Percentiles rank a stretch among this genome's conserved stretches.
Evolutionary conservation across 2,329 filamentous ascomycete species (phyloP).

Genomic region (Xylaria sp.): DNA sequence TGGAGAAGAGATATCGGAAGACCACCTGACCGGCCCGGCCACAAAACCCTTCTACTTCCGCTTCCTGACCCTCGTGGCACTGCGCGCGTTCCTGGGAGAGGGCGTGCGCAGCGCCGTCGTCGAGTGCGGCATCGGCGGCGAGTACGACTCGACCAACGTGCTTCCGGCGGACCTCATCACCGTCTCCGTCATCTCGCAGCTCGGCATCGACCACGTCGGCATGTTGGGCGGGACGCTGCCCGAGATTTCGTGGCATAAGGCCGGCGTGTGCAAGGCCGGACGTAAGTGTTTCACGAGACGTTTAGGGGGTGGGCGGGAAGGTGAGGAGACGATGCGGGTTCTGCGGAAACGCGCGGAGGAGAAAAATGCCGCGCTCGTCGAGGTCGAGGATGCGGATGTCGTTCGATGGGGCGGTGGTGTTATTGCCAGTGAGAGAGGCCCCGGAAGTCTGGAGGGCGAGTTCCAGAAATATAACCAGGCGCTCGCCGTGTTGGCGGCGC

Average conservation of each 20-base stretch:
- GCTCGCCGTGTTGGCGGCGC: conserved; percentile 65
- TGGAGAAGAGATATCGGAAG: conserved; percentile 47
- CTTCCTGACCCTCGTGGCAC: conserved; percentile 87
- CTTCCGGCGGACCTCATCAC: conserved; percentile 71
- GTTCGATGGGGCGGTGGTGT: conserved; percentile 54
- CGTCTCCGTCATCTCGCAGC: conserved; percentile 77
- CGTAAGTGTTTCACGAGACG: conserved; percentile 70
- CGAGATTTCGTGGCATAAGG: conserved; percentile 91
- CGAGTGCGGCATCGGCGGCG: conserved; percentile 93
- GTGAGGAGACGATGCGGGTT: conserved; percentile 54
- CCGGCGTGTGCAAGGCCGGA: conserved; percentile 80
- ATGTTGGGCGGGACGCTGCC: conserved; percentile 83
- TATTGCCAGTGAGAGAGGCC: conserved; percentile 36
- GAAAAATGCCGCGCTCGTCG: conserved; percentile 59
- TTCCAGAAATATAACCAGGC: conserved; percentile 70
- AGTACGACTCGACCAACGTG: conserved; percentile 93
- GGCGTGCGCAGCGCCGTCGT: conserved; percentile 82
- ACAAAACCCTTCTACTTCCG: conserved; percentile 93
- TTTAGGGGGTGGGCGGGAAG: conserved; percentile 60
- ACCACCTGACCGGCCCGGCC: conserved; percentile 63
- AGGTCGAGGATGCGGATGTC: conserved; percentile 54
- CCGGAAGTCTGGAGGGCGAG: conserved; percentile 56
- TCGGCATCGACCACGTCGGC: conserved; percentile 86
- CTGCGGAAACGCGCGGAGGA: conserved; percentile 68
- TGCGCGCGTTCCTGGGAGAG: conserved; percentile 82